Conservation (phyloP, 2,329 filamentous ascomycete species). For the Fulvia fulva region DNA sequence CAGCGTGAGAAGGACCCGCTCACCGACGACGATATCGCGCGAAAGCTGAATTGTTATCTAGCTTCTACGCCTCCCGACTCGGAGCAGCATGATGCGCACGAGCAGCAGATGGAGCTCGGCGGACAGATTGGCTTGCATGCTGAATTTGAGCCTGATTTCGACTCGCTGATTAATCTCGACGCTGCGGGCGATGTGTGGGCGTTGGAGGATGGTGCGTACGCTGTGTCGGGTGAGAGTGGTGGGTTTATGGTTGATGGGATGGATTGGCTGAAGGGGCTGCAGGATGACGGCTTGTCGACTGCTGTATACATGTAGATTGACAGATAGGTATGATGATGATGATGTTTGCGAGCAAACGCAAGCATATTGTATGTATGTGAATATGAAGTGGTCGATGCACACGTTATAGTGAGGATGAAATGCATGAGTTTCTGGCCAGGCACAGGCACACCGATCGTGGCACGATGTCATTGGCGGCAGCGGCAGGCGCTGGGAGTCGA, state of each 20-base stretch:
- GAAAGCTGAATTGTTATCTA: constrained; percentile 47
- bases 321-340: neutral
- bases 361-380: too few relatives aligned
- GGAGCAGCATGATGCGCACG: constrained; percentile 20
- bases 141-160: constrained; percentile 36
- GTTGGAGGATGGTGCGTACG: constrained; percentile 33
- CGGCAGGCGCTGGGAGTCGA: too few relatives aligned
- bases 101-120: constrained; percentile 1
- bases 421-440: too few relatives aligned
- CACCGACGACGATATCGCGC: constrained; percentile 47
- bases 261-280: constrained; percentile 36
- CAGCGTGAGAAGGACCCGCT: constrained; percentile 14
- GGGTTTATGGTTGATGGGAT: constrained; percentile 32
- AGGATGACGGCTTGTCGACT: constrained; percentile 19
- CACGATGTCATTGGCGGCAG: neutral
- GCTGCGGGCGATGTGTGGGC: constrained; percentile 33
- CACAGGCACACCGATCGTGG: neutral
- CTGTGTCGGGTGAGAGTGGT: constrained; percentile 32
- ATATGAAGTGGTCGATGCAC: too few relatives aligned
- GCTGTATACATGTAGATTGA: neutral
- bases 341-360: neutral
- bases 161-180: constrained; percentile 36
- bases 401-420: too few relatives aligned
- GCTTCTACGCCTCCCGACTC: constrained; percentile 48
- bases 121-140: neutral